A percentile compares a stretch with the other conserved stretches of the same genome.
Conservation (phyloP, 441 rosid species). For the Bocquillonia castaneifolia region DNA sequence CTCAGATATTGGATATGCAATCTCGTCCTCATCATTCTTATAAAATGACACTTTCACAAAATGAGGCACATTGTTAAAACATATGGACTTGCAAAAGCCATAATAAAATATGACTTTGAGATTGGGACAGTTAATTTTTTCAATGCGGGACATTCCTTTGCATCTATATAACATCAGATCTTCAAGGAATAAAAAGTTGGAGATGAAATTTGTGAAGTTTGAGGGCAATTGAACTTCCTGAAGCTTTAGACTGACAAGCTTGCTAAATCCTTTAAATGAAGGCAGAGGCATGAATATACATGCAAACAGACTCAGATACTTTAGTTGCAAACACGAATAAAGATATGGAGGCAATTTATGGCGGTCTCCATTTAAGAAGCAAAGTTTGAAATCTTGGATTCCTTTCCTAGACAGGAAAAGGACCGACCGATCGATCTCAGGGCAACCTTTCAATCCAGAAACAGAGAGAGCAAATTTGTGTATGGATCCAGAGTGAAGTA, state of each 20-base stretch:
- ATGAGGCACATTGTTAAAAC: constrained; percentile 3
- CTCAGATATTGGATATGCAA: background rate
- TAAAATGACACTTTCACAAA: background rate
- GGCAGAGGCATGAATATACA: constrained; percentile 6
- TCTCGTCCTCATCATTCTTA: too few relatives aligned
- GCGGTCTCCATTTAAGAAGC: background rate
- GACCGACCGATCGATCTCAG: constrained; percentile 14
- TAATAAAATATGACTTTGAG: background rate
- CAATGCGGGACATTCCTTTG: background rate
- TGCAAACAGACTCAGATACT: background rate
- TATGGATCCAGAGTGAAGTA: background rate
- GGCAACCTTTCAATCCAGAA: constrained; percentile 1
- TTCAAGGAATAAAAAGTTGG: constrained; percentile 10
- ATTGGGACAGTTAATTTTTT: constrained; percentile 11
- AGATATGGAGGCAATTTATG: constrained; percentile 1
- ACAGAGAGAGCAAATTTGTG: background rate
- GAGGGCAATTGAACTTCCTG: background rate
- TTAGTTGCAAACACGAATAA: background rate
- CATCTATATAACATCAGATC: background rate
- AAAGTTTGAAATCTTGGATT: background rate
- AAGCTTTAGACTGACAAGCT: background rate
- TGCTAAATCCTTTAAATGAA: constrained; percentile 4
- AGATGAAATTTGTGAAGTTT: background rate
- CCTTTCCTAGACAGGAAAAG: background rate
- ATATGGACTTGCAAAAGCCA: background rate